Conservation (phyloP, 2,329 filamentous ascomycete genomes). For the Colletotrichum noveboracense region DNA sequence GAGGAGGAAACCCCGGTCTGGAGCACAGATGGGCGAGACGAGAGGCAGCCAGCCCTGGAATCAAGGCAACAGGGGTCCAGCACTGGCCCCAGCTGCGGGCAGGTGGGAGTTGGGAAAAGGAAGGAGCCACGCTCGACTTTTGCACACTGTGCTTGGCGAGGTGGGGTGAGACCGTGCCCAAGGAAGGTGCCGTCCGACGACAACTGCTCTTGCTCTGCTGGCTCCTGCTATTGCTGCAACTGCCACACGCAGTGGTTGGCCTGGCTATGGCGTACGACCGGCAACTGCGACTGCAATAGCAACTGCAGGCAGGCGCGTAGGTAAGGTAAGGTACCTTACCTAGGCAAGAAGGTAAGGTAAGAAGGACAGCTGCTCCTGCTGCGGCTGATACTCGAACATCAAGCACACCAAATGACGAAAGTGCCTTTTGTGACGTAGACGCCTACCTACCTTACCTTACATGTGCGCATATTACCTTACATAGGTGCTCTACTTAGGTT, state of each 20-base stretch:
- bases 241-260: background rate
- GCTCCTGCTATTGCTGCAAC: background rate
- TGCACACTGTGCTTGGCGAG: background rate
- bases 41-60: background rate
- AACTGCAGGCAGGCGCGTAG: background rate
- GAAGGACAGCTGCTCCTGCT: background rate
- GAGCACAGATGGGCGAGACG: background rate
- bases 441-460: background rate
- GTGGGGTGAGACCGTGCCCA: background rate
- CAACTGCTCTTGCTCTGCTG: background rate
- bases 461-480: background rate
- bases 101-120: background rate
- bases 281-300: background rate
- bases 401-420: background rate
- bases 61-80: conserved; percentile 9
- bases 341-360: background rate
- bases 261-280: background rate
- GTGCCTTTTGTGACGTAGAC: background rate
- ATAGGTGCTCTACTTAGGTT: background rate
- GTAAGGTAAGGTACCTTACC: too few species aligned
- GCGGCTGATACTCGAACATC: background rate
- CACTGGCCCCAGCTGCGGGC: background rate
- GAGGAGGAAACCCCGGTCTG: background rate
- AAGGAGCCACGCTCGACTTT: background rate
- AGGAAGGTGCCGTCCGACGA: background rate